Evolutionary conservation across 2,329 filamentous ascomycete species (phyloP), one percentile per base, ranked within the genome.

Genomic region (Thielaviopsis euricoi): DNA sequence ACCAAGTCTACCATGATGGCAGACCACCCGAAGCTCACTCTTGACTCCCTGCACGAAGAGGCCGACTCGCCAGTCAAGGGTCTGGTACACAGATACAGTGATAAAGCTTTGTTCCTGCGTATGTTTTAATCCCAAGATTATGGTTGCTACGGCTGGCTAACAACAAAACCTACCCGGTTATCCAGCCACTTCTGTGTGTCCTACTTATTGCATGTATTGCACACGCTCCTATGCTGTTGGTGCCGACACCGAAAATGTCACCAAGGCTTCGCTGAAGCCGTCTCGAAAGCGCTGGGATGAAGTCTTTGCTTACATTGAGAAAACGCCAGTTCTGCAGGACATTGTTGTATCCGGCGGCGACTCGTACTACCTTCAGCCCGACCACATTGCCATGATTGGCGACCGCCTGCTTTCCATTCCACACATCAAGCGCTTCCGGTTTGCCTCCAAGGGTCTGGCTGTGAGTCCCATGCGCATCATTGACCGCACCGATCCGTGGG

Each of bases 261-360:
- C 69, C 23, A 81, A 75, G 63, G 64, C 64, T 56, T 67, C 68
- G 1, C 67, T 73, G 57, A 73, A 71, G 60, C 71, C 74, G 0
- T 66, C 65, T 1, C 64, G 63, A 9, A 63, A 63, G 55, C 71
- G 75, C n/a, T 81, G 81, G 75, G 72, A 81, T n/a, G 65, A 69
- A 1, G 73, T 75, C n/a, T 76, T 83, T 57, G 65, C 72, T 2
- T 78, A 84, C 65, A 80, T 85, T 53, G 74, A 74, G 63, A 67
- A 66, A 51, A 76, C 69, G 15, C 72, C 73, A 1, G 66, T 62
- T 1, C 67, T 84, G 6, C 71, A 75, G 37, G 81, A 84, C 63
- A 76, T 84, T 40, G 80, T 83, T 0, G 71, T 84, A 9, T 84
- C 81, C 0, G 81, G 81, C 0, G 81, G 81, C 10, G 81, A 85